Percentiles rank a stretch among this genome's conserved stretches.
Evolutionary conservation across 345 rosid genomes (phyloP).

Genomic region (Alliaria petiolata): DNA sequence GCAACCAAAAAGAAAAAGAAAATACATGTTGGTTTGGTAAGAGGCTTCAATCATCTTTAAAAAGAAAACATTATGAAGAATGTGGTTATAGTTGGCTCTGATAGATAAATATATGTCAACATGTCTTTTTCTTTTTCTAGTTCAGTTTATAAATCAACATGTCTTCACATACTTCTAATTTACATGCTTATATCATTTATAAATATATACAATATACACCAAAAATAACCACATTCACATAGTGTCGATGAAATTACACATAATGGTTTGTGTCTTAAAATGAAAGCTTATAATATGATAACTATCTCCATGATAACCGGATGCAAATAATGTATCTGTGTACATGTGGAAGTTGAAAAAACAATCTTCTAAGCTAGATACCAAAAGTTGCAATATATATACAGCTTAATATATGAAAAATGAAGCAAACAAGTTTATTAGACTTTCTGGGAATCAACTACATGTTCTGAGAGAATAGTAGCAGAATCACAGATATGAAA

Average conservation of each 20-base stretch:
- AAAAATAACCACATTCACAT: too few species aligned
- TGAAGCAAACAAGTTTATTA: constrained; percentile 24
- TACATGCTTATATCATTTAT: not conserved
- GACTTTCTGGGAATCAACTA: constrained; percentile 20
- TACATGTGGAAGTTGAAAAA: not conserved
- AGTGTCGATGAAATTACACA: too few species aligned
- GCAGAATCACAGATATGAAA: constrained; percentile 23
- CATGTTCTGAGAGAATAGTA: constrained; percentile 23
- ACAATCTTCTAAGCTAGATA: not conserved
- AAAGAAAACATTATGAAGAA: not conserved
- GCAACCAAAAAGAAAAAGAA: not conserved
- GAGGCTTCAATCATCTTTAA: not conserved
- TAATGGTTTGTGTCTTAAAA: not conserved
- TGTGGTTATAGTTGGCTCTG: constrained; percentile 1
- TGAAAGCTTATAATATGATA: not conserved
- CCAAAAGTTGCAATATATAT: not conserved
- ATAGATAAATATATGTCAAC: not conserved
- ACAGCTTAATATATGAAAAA: not conserved
- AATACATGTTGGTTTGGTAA: constrained; percentile 6
- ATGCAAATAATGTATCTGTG: too few species aligned
- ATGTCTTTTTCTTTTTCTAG: not conserved
- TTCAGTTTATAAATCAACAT: not conserved
- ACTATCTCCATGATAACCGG: too few species aligned
- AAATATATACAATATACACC: not conserved
- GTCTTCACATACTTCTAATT: not conserved